Base-by-base conservation (phyloP, 2,329 filamentous ascomycete species). In the Colletotrichum tamarilloi region DNA sequence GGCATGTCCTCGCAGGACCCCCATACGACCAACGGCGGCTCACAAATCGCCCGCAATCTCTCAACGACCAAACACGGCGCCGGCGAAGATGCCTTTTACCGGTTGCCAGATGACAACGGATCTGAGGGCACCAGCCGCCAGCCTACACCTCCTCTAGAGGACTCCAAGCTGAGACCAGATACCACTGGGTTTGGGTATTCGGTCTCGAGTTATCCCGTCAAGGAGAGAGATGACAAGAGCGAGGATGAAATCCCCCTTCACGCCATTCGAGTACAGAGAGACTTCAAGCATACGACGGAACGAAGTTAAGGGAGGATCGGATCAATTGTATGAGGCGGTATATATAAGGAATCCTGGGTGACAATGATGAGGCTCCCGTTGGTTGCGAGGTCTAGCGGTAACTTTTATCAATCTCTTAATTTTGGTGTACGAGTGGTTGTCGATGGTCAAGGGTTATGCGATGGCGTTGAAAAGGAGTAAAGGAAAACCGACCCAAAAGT, bases 191-290 rank as follows among this genome's bases (percentile, higher is more conserved):
- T 78, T 52, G 77, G 76, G 11, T 79, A 81, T 32, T 80, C 77
- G 0, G 79, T 82, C 2, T 79, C 78, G 32, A 81, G 78, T 7
- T 81, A 78, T 60, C 78, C 80, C 1, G 77, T 74, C n/a, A 72
- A 65, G 2, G 77, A 79, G 5, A 75, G 75, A 5, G 77, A 77
- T 1, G 78, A 79, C 30, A 74, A 77, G 16, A 79, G 78, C 65
- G 81, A 79, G 1, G 82, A 85, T 28, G 83, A 84, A 24, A 80
- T 84, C 30, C 82, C 83, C 1, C 69, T 85, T 49, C 80, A 83
- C 49, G 79, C 81, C 1, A 85, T 85, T 11, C 74, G 80, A n/a
- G 82, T 85, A 3, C 77, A 83, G 2, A 84, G 62, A 16, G 81
- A 83, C 11, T 81, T 85, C 66, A 77, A 79, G 32, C 81, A 78